Evolutionary conservation across 2,329 filamentous ascomycete genomes (phyloP), one percentile per base, ranked within the genome.

Genomic region (Fusarium metavorans): DNA sequence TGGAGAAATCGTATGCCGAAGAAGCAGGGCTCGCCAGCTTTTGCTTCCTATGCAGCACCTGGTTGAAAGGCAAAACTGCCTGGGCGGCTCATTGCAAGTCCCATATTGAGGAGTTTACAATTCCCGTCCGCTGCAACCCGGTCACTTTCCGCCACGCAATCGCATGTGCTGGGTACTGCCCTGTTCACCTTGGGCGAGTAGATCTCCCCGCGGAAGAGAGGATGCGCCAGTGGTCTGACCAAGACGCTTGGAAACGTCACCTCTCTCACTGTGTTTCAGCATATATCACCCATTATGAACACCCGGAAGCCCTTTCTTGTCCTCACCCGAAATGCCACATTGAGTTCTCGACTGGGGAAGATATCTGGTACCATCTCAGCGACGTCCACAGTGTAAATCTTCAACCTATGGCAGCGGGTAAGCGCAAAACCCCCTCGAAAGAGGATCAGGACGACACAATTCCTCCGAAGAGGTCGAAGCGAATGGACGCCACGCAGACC

Each of bases 91-190:
- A 48, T 27, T 48, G 45, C 23, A 23, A 48, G 23, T 23, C 8
- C 23, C 45, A 48, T 25, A 18, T 48, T 18, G 45, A 48, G 20
- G 16, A 48, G 1, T 13, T 23, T 7, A 14, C 45, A 10, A 27
- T 27, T 14, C 45, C 45, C 7, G 20, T 27, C 23, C 45, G 20
- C 20, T 54, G 61, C 25, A 39, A 45, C 6, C 61, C 48, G 3
- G 48, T 56, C 18, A 41, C 34, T 16, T 43, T 23, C 34, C 61
- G 61, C 23, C 45, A 64, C 8, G 61, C 61, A 9, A 18, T 54
- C 25, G 61, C 61, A 32, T 64, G 48, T 32, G 34, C 61, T 41
- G 45, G 45, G 6, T 64, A 64, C 25, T 64, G 48, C 25, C 61
- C 61, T 35, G 13, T 57, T 20, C 54, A 57, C 23, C 32, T 57